phyloP scores from a whole-genome alignment of 148 eudicot species.

The Rhododendron ferrugineum region DNA sequence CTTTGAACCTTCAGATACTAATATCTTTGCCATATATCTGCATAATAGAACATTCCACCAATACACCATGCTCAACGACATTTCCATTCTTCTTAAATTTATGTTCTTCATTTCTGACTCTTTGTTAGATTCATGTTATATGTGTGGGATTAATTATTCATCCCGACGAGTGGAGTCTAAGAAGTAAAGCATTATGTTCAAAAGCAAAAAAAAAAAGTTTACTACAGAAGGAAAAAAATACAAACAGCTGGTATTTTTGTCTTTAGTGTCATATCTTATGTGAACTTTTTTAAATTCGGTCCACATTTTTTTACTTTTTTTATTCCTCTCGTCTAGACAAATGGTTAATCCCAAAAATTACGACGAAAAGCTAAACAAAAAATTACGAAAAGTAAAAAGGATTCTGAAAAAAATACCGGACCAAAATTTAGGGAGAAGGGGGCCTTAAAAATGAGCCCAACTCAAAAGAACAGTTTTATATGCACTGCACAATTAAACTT shows the following conservation, averaged over 20 bases:
- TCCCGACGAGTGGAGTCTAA: neutral
- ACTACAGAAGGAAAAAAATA: neutral
- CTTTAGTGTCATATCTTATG: neutral
- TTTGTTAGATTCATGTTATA: neutral
- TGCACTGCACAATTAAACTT: neutral
- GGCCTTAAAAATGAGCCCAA: neutral
- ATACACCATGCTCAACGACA: constrained; percentile 6
- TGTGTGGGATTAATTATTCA: neutral
- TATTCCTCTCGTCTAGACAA: neutral
- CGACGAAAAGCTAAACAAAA: neutral
- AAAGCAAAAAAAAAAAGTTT: neutral
- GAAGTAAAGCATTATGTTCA: neutral
- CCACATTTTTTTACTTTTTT: neutral
- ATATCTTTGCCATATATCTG: constrained; percentile 85
- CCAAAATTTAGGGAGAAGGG: neutral
- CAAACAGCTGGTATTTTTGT: neutral
- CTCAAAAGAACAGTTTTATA: neutral
- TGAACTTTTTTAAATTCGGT: neutral
- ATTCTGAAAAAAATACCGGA: neutral
- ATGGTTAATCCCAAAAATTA: neutral
- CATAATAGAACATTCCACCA: constrained; percentile 19
- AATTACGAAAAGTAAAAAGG: too few relatives aligned
- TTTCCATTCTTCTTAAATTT: neutral
- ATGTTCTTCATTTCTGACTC: neutral
- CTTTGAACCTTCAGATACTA: constrained; percentile 86